Evolutionary conservation across 371 early-diverging fungal genomes (phyloP), one percentile per base, ranked within the genome.

Genomic region (Scutellospora calospora): DNA sequence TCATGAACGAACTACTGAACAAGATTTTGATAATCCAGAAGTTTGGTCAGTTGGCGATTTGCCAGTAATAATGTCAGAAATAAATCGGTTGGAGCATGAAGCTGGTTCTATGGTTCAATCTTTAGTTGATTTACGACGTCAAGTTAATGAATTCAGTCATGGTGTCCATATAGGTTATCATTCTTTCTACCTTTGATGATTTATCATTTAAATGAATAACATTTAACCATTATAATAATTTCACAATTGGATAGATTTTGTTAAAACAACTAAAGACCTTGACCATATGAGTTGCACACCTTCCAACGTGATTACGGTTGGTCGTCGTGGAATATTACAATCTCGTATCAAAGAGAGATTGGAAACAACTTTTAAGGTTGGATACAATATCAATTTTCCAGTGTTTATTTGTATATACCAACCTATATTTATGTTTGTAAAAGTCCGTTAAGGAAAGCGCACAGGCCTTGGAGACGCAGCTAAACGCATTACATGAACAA

Each of bases 401-500:
- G 38, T n/a, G n/a, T 38, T 31, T 66, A n/a, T 35, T 66, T 35
- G 31, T 6, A 38, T 11, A 9, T 16, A 35, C 11, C 38, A n/a
- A 11, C 12, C 33, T 68, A 68, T 25, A 27, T 33, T 71, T 49
- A 27, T 51, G 11, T 9, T 52, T 35, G 41, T 71, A 33, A 25
- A 27, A 69, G 72, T 29, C 45, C 18, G 52, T 52, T 51, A 72
- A 72, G 49, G 52, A 72, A 20, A 72, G 29, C 27, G 52, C 52
- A 1, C 18, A 51, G 5, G 52, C 31, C n/a, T 72, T 72, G 29
- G 72, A 72, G 27, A 31, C 27, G 29, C 72, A 72, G 20, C 29
- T 72, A 29, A 29, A 72, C 20, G 25, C 8, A 18, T 72, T 72
- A 51, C 27, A 72, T 25, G 72, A 72, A 9, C 72, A 72, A 72